Evolutionary conservation across 169 alveolate genomes (phyloP), one percentile per base, ranked within the genome.

Genomic region (Cryptosporidium ryanae): DNA sequence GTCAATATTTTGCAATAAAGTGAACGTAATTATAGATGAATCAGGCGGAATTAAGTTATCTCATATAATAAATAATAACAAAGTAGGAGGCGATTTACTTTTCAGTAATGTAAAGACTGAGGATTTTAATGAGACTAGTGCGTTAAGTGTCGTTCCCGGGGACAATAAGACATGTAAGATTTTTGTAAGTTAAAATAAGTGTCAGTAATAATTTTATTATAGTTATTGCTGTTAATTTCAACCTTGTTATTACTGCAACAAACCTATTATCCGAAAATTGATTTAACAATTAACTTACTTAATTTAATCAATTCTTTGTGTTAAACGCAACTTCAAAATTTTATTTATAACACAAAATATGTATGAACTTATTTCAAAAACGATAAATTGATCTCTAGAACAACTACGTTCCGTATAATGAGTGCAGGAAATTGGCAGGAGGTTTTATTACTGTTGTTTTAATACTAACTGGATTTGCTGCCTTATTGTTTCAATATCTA

Each of bases 391-490:
- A 29, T 61, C 7, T 46, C 3, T 23, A 66, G 82, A 43, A 43
- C 21, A 46, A 44, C 15, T 66, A 61, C 13, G 21, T 66, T 3
- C 18, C 82, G 49, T 66, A 23, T 66, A 25, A 55, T 7, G 84
- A 70, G 3, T 70, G 67, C 25, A 50, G 34, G 12, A 50, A 52
- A 32, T 50, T 55, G 8, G 84, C 84, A 70, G 32, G 61, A 23
- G 64, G 34, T 21, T 29, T 38, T 8, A 25, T 52, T 17, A 49
- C 54, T 23, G 17, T 50, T 21, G 52, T 70, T 6, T 55, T 55
- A 5, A 50, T 29, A n/a, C 8, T 70, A 4, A 31, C 52, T 31
- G 23, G 21, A 29, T 0, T 31, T 7, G 52, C 55, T 12, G 84
- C 67, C 12, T 52, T 46, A n/a, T 32, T 18, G 10, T 25, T 70